Evolutionary conservation across 2,329 filamentous ascomycete species (phyloP).

Genomic region (Fusarium napiforme): DNA sequence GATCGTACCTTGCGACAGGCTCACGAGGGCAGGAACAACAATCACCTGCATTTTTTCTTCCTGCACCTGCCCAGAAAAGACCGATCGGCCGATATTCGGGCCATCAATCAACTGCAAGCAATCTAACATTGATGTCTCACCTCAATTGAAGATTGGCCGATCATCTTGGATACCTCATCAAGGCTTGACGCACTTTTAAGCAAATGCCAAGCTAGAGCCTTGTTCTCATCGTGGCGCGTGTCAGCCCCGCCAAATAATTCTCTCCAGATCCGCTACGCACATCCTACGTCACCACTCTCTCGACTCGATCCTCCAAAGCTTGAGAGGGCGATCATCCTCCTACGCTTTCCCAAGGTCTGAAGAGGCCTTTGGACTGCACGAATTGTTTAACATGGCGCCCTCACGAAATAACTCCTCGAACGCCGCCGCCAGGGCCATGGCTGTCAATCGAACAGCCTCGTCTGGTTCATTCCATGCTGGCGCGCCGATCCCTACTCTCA

Average conservation of each 20-base stretch:
- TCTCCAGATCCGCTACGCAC: background rate
- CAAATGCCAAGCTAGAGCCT: constrained; percentile 21
- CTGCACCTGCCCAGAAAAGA: constrained; percentile 13
- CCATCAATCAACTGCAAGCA: background rate
- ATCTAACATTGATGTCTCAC: constrained; percentile 15
- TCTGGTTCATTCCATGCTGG: constrained; percentile 64
- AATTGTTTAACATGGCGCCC: constrained; percentile 35
- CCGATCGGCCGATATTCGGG: constrained; percentile 21
- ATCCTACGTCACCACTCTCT: constrained; percentile 32
- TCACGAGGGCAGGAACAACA: constrained; percentile 19
- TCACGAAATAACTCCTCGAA: constrained; percentile 20
- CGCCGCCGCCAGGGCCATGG: constrained; percentile 10
- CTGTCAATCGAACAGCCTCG: constrained; percentile 45
- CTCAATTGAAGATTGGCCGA: background rate
- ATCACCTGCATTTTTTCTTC: constrained; percentile 24
- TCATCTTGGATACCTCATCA: background rate
- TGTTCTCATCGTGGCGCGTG: constrained; percentile 36
- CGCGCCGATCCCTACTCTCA: constrained; percentile 57
- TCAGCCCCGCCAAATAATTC: constrained; percentile 36
- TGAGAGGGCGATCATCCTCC: background rate
- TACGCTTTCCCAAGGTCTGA: constrained; percentile 11
- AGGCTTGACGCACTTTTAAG: background rate
- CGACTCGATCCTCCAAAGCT: background rate
- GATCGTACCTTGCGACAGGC: constrained; percentile 15
- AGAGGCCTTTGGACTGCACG: background rate